Conservation (phyloP, 495 filamentous ascomycete species). For the Collariella sp. region DNA sequence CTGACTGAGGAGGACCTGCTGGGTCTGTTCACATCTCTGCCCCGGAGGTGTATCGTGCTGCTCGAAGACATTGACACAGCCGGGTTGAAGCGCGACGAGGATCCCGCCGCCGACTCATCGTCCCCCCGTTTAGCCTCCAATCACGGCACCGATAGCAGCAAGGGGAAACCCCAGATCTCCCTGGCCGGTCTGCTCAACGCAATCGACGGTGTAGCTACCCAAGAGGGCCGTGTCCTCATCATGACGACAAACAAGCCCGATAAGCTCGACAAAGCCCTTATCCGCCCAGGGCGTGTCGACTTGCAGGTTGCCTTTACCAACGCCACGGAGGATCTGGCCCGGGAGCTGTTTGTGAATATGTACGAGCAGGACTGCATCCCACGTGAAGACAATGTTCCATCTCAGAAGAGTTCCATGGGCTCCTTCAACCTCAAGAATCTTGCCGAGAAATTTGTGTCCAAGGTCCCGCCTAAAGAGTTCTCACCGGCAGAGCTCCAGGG, state of each 20-base stretch:
- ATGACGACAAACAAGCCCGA: conserved; percentile 81
- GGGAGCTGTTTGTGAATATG: conserved; percentile 63
- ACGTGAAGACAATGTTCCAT: background rate
- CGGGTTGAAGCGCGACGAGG: conserved; percentile 44
- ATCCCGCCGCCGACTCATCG: background rate
- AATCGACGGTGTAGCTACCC: conserved; percentile 75
- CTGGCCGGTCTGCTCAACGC: too few species aligned
- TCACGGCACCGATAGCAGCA: conserved; percentile 18
- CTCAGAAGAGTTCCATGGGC: background rate
- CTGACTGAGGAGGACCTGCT: conserved; percentile 63
- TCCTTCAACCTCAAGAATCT: conserved; percentile 37
- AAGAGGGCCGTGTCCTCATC: conserved; percentile 72
- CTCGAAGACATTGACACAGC: too few species aligned
- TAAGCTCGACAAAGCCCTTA: conserved; percentile 62
- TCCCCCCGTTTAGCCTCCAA: background rate
- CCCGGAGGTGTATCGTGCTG: conserved; percentile 56
- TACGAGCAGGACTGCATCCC: conserved; percentile 43
- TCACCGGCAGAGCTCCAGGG: conserved; percentile 66
- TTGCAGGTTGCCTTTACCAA: conserved; percentile 61
- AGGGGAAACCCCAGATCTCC: conserved; percentile 49
- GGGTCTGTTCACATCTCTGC: conserved; percentile 56
- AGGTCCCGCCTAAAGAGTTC: conserved; percentile 43
- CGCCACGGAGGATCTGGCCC: conserved; percentile 52
- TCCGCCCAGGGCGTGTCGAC: conserved; percentile 69
- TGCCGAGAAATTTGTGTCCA: conserved; percentile 36